Base-by-base conservation (phyloP, 2,329 filamentous ascomycete genomes). In the Raffaelea ambrosiae region DNA sequence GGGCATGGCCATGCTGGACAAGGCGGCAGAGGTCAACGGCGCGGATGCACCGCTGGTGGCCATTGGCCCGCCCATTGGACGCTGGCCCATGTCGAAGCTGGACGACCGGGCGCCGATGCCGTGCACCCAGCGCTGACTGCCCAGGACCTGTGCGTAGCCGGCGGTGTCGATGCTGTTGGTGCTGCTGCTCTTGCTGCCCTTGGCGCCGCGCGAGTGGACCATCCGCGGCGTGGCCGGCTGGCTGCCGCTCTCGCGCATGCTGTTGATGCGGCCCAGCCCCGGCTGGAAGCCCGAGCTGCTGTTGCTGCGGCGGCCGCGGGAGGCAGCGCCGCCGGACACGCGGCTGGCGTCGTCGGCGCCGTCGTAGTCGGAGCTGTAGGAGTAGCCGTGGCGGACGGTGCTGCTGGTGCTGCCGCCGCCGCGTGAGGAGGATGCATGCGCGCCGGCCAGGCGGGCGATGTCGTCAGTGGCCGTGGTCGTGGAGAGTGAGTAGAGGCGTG, bases 261-360 rank as follows among this genome's bases (percentile, higher is more conserved):
- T 85, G 59, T 83, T 82, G 58, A 84, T 76, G 53, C 79, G 76
- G 40, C 73, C 72, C 45, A 83, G 66, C 40, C 71, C 71, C 10
- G 75, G 67, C 56, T 78, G 78, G 57, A 84, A 83, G 60, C 83
- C 86, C 33, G 85, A 87, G 62, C 83, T 86, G 70, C 86, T 91
- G 61, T 89, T 88, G 67, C 87, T 93, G 50, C 86, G 79, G 50
- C 83, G 79, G 14, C 79, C 77, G 44, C 78, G 73, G 19, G 77
- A 74, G 23, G 76, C 73, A 31, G 64, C 59, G 53, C 70, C 68
- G 53, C 69, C 70, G n/a, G 76, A 79, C 50, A 74, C 64, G 47
- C 72, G 67, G 58, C 71, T 76, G 18, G 70, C 65, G 54, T 78
- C 74, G 60, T 81, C 76, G 51, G 65, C 66, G n/a, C 63, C 65